Evolutionary conservation across 148 eudicot genomes (phyloP).

Genomic region (Salicornia ramosissima): DNA sequence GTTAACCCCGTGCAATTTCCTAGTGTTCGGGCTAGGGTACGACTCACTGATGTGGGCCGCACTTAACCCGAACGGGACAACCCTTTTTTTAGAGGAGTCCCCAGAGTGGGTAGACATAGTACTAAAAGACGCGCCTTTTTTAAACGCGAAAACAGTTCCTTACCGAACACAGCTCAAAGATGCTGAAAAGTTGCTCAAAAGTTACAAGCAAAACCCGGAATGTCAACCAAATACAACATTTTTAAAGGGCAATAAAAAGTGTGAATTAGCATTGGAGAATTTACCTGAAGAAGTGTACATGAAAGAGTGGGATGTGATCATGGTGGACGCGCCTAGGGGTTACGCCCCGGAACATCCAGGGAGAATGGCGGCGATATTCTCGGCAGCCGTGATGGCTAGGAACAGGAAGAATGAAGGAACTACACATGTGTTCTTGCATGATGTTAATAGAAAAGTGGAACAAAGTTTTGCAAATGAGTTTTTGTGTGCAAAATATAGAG

Average conservation of each 20-base stretch:
- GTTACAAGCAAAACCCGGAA: conserved; percentile 20
- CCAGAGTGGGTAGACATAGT: conserved; percentile 32
- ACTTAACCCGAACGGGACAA: conserved; percentile 36
- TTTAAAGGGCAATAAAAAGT: conserved; percentile 21
- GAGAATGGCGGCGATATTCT: conserved; percentile 45
- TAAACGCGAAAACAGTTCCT: conserved; percentile 26
- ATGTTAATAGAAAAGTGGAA: conserved; percentile 36
- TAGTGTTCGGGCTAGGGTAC: conserved; percentile 41
- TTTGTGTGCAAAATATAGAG: conserved; percentile 36
- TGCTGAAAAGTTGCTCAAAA: conserved; percentile 21
- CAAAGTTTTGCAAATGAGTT: conserved; percentile 35
- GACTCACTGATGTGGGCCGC: conserved; percentile 48
- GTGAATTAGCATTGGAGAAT: conserved; percentile 26
- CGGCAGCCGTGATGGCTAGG: conserved; percentile 46
- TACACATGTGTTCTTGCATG: conserved; percentile 47
- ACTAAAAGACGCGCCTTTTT: conserved; percentile 22
- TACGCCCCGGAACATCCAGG: conserved; percentile 34
- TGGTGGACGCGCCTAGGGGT: conserved; percentile 49
- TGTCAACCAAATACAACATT: conserved; percentile 19
- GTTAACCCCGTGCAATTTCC: conserved; percentile 32
- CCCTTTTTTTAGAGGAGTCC: conserved; percentile 41
- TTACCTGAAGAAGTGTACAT: conserved; percentile 39
- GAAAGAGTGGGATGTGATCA: conserved; percentile 45
- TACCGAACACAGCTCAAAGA: conserved; percentile 32
- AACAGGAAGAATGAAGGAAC: conserved; percentile 26